These are phyloP conservation scores for Thyridium curvatum DNA, from an alignment of 2,329 filamentous ascomycete genomes.

Conservation along the genomic window DNA sequence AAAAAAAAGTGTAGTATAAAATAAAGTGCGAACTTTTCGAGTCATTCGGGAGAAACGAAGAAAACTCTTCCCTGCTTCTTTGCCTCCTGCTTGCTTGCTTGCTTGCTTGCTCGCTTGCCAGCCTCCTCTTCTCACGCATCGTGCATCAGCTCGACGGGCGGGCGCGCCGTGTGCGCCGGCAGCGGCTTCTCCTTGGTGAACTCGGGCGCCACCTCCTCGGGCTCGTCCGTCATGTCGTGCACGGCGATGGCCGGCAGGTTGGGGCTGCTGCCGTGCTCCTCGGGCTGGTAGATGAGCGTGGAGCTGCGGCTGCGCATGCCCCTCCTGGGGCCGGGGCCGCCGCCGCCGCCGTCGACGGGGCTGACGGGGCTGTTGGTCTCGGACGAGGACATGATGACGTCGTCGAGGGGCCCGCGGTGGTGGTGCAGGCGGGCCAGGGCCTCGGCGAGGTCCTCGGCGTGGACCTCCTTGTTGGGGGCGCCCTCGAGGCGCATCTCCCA, in stretches of 20 bases:
- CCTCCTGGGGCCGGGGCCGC: conserved; percentile 11
- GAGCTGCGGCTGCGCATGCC: conserved; percentile 51
- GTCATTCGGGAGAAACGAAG: no score
- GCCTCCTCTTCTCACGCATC: conserved; percentile 24
- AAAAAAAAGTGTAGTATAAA: no score
- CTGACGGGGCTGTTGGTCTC: conserved; percentile 27
- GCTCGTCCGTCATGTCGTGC: conserved; percentile 59
- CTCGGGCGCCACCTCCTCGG: conserved; percentile 33
- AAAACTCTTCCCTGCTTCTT: no score
- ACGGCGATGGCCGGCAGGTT: conserved; percentile 59
- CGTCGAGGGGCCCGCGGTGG: conserved; percentile 18
- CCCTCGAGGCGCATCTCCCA: conserved; percentile 65
- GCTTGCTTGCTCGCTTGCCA: no score
- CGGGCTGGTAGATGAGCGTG: conserved; percentile 59
- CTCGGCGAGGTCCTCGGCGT: conserved; percentile 62
- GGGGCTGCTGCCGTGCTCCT: conserved; percentile 46
- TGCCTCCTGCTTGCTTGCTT: no score
- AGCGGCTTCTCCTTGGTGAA: conserved; percentile 35
- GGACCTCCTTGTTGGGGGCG: conserved; percentile 63
- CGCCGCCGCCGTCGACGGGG: conserved; percentile 29
- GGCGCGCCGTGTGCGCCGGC: conserved; percentile 53
- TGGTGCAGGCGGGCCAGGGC: conserved; percentile 58
- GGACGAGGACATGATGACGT: conserved; percentile 10
- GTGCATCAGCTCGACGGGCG: conserved; percentile 60
- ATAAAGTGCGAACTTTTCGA: no score